These are phyloP conservation scores for Fusarium virguliforme DNA, from an alignment of 2,329 filamentous ascomycete species.

Conservation along the genomic window DNA sequence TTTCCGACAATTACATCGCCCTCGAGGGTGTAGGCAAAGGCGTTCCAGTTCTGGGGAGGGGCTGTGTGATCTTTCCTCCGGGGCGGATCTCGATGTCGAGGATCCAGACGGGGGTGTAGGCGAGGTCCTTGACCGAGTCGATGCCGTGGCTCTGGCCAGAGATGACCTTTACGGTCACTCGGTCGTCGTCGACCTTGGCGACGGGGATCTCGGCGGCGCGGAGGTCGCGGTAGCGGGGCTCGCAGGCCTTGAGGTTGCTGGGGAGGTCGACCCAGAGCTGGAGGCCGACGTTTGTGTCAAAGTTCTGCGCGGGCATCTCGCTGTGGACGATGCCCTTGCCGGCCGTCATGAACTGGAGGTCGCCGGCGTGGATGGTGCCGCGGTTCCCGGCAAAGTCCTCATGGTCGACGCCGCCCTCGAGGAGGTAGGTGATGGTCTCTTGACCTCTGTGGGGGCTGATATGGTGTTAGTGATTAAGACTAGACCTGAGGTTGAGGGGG, in stretches of 20 bases:
- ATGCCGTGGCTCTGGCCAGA: constrained; percentile 87
- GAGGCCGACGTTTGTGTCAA: constrained; percentile 86
- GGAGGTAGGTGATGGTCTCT: constrained; percentile 89
- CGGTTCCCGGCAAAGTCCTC: constrained; percentile 91
- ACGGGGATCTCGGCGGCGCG: constrained; percentile 83
- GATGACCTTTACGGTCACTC: constrained; percentile 90
- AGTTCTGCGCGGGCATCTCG: constrained; percentile 90
- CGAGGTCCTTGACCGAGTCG: constrained; percentile 89
- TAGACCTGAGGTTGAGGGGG: not conserved
- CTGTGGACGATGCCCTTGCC: constrained; percentile 93
- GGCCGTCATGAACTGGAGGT: constrained; percentile 98
- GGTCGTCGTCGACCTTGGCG: constrained; percentile 79
- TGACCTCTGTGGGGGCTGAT: constrained; percentile 79
- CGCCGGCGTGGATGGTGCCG: constrained; percentile 88
- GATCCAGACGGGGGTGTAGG: constrained; percentile 98
- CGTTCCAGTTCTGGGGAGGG: constrained; percentile 88
- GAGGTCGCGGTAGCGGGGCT: constrained; percentile 93
- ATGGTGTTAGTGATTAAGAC: constrained; percentile 1
- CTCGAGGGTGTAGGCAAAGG: constrained; percentile 88
- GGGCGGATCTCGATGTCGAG: constrained; percentile 87
- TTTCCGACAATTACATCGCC: constrained; percentile 78
- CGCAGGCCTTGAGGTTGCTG: constrained; percentile 84
- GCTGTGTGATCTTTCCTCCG: constrained; percentile 83
- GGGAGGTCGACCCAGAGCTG: constrained; percentile 98
- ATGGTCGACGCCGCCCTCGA: constrained; percentile 89